phyloP scores from a whole-genome alignment of 2,329 filamentous ascomycete species.

The Penicillium sp. region DNA sequence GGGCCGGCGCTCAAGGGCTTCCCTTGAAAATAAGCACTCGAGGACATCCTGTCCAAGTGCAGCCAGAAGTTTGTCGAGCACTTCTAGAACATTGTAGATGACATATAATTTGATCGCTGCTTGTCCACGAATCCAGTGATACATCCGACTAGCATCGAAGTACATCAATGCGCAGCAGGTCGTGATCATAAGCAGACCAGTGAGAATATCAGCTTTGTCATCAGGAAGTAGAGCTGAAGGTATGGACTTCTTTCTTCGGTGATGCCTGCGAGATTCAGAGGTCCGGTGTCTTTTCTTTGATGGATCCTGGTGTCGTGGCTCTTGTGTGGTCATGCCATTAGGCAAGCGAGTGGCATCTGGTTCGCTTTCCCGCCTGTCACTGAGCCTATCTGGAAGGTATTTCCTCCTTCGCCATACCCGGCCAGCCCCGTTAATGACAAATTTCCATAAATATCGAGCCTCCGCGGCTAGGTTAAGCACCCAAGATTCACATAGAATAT shows the following conservation, averaged over 20 bases:
- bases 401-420: slow-evolving; percentile 69
- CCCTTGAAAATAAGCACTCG: slow-evolving; percentile 90
- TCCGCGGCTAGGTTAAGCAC: slow-evolving; percentile 70
- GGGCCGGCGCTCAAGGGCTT: slow-evolving; percentile 83
- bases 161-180: slow-evolving; percentile 84
- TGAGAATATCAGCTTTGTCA: slow-evolving; percentile 93
- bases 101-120: slow-evolving; percentile 98
- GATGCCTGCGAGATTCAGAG: slow-evolving; percentile 44
- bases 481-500: slow-evolving; percentile 79
- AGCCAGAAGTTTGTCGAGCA: slow-evolving; percentile 81
- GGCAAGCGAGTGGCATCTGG: slow-evolving; percentile 19
- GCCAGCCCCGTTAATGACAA: slow-evolving; percentile 76
- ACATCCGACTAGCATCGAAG: slow-evolving; percentile 95
- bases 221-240: slow-evolving; percentile 82
- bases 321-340: slow-evolving; percentile 18
- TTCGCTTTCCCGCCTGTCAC: slow-evolving; percentile 22
- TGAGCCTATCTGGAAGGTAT: slow-evolving; percentile 13
- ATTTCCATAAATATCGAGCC: slow-evolving; percentile 67
- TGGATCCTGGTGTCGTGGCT: slow-evolving; percentile 21
- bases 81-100: slow-evolving; percentile 95
- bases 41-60: slow-evolving; percentile 94
- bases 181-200: slow-evolving; percentile 81
- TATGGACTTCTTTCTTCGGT: slow-evolving; percentile 77
- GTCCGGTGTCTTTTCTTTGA: slow-evolving; percentile 28
- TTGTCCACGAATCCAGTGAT: slow-evolving; percentile 94